Percentiles rank a stretch among this genome's conserved stretches.
Conservation (phyloP, 1,139 yeast genomes). For the Pichia terricola region DNA sequence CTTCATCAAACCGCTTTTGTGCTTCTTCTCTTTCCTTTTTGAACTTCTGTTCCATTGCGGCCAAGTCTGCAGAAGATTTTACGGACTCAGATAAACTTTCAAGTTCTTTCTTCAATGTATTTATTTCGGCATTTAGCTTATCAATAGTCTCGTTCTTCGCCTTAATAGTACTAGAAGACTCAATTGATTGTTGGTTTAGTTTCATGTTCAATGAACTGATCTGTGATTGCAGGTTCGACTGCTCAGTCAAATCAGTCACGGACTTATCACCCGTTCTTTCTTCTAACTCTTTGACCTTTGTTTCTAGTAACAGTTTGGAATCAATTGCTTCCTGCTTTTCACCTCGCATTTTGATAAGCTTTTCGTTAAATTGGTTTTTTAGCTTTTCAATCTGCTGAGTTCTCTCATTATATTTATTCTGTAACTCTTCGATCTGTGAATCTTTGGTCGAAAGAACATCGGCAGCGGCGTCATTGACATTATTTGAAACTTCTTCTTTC, state of each 20-base stretch:
- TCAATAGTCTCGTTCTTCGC: slow-evolving; percentile 9
- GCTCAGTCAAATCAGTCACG: neutral
- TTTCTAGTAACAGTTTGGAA: slow-evolving; percentile 13
- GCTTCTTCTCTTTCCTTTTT: slow-evolving; percentile 16
- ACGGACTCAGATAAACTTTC: slow-evolving; percentile 5
- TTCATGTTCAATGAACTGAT: slow-evolving; percentile 10
- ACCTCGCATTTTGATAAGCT: slow-evolving; percentile 17
- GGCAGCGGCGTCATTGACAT: neutral
- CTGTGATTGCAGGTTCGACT: slow-evolving; percentile 8
- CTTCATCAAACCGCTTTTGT: slow-evolving; percentile 15
- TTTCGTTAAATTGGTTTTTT: slow-evolving; percentile 22
- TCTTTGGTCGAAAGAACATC: slow-evolving; percentile 1
- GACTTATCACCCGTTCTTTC: neutral
- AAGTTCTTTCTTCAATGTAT: slow-evolving; percentile 14
- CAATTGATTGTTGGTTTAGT: slow-evolving; percentile 10
- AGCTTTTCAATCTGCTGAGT: slow-evolving; percentile 16
- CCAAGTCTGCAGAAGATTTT: slow-evolving; percentile 1
- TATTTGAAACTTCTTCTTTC: slow-evolving; percentile 16
- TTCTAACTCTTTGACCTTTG: slow-evolving; percentile 11
- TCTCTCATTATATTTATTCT: slow-evolving; percentile 9
- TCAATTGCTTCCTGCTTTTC: slow-evolving; percentile 18
- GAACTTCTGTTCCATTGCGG: slow-evolving; percentile 13
- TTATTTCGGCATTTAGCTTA: slow-evolving; percentile 12
- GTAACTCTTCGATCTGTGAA: slow-evolving; percentile 4
- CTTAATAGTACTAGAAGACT: slow-evolving; percentile 2